Evolutionary conservation across 441 rosid genomes (phyloP).

Genomic region (Corymbia citriodora): DNA sequence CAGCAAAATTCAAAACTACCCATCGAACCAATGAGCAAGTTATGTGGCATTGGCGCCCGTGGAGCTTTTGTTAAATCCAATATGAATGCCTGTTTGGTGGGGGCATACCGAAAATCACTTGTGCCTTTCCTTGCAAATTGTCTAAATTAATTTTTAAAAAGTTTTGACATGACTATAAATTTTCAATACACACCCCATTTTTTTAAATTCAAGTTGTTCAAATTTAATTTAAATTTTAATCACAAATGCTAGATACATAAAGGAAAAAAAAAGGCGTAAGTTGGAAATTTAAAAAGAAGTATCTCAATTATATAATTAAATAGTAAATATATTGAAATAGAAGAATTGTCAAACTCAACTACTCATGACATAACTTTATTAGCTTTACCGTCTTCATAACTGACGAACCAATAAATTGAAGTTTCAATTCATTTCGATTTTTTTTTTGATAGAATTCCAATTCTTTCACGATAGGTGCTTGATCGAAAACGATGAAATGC

Average conservation of each 20-base stretch:
- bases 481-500: background rate
- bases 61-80: background rate
- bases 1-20: background rate
- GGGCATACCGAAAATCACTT: background rate
- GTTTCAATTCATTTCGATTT: background rate
- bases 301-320: too few relatives aligned
- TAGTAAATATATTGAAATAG: background rate
- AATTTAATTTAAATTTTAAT: too few relatives aligned
- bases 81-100: background rate
- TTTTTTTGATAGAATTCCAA: background rate
- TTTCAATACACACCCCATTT: background rate
- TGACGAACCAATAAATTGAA: background rate
- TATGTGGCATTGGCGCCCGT: background rate
- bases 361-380: rapidly evolving
- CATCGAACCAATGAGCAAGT: background rate
- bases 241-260: background rate
- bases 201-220: background rate
- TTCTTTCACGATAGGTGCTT: background rate
- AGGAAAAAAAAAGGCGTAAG: background rate
- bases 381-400: background rate
- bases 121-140: background rate
- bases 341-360: background rate
- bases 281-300: too few relatives aligned
- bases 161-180: background rate
- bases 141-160: background rate